These are phyloP conservation scores for Emmonsia crescens DNA, from an alignment of 2,329 filamentous ascomycete species.

Conservation along the genomic window DNA sequence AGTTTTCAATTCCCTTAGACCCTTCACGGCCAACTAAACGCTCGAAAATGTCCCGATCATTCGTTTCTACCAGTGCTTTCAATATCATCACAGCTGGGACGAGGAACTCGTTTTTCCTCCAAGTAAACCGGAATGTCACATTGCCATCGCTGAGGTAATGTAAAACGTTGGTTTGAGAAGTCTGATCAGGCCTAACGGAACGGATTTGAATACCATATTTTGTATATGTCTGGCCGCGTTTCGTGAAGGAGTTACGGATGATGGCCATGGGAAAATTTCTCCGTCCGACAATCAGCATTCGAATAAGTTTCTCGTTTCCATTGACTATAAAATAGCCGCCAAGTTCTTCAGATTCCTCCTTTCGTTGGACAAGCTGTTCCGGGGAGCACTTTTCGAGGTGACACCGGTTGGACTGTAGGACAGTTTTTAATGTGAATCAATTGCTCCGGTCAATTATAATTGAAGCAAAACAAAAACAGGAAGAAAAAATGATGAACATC, in stretches of 20 bases:
- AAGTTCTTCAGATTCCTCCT: slow-evolving; percentile 92
- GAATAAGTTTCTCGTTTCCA: slow-evolving; percentile 92
- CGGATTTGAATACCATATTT: slow-evolving; percentile 83
- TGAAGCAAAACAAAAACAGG: slow-evolving; percentile 4
- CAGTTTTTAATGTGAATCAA: slow-evolving; percentile 1
- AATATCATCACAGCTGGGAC: slow-evolving; percentile 93
- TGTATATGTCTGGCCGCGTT: slow-evolving; percentile 78
- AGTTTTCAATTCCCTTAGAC: slow-evolving; percentile 71
- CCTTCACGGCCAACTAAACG: slow-evolving; percentile 69
- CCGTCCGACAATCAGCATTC: slow-evolving; percentile 78
- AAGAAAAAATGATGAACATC: slow-evolving; percentile 4
- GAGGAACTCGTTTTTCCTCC: slow-evolving; percentile 95
- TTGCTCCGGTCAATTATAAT: background rate
- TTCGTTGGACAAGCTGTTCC: slow-evolving; percentile 66
- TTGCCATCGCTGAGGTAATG: slow-evolving; percentile 95
- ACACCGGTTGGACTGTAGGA: slow-evolving; percentile 70
- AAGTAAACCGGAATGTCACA: slow-evolving; percentile 93
- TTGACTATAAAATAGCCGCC: slow-evolving; percentile 98
- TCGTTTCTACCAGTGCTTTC: slow-evolving; percentile 90
- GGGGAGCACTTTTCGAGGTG: slow-evolving; percentile 82
- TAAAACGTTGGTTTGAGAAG: slow-evolving; percentile 91
- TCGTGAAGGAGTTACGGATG: slow-evolving; percentile 76
- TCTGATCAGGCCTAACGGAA: slow-evolving; percentile 92
- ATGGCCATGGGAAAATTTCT: slow-evolving; percentile 95
- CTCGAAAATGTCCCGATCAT: slow-evolving; percentile 92